Evolutionary conservation across 1,139 yeast species (phyloP).

Genomic region (Fermentozyma sake): DNA sequence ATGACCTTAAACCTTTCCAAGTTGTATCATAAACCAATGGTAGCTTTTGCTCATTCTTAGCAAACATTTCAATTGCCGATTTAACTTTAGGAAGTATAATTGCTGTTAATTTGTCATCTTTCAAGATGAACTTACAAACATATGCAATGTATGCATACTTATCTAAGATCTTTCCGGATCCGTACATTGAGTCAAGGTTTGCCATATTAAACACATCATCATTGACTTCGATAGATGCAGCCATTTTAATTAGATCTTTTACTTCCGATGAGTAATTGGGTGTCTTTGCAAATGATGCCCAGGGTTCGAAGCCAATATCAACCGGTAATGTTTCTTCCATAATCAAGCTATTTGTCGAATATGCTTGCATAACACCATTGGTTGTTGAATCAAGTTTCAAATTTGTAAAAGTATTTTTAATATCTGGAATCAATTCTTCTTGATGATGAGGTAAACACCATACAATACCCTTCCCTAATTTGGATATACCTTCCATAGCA

Average conservation of each 20-base stretch:
- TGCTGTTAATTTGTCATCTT: conserved; percentile 43
- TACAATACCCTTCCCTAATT: conserved; percentile 29
- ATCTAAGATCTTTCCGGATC: conserved; percentile 69
- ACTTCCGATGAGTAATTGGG: conserved; percentile 35
- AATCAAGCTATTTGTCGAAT: conserved; percentile 42
- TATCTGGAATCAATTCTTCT: conserved; percentile 30
- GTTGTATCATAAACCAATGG: conserved; percentile 63
- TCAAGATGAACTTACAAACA: conserved; percentile 52
- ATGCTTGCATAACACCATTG: conserved; percentile 63
- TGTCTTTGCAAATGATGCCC: conserved; percentile 39
- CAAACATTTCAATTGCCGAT: conserved; percentile 56
- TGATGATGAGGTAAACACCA: conserved; percentile 71
- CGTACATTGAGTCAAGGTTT: conserved; percentile 68
- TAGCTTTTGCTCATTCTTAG: conserved; percentile 50
- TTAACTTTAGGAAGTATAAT: conserved; percentile 49
- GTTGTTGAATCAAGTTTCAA: conserved; percentile 60
- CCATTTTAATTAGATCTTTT: conserved; percentile 33
- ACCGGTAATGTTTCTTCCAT: conserved; percentile 51
- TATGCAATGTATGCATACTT: conserved; percentile 72
- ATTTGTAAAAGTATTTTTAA: conserved; percentile 21
- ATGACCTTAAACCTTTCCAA: conserved; percentile 74
- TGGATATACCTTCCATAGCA: conserved; percentile 25
- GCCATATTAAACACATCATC: conserved; percentile 57
- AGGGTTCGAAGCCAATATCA: conserved; percentile 54
- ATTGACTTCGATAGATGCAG: conserved; percentile 49